Evolutionary conservation across 179 eudicot species (phyloP).

Genomic region (Corrigiola litoralis): DNA sequence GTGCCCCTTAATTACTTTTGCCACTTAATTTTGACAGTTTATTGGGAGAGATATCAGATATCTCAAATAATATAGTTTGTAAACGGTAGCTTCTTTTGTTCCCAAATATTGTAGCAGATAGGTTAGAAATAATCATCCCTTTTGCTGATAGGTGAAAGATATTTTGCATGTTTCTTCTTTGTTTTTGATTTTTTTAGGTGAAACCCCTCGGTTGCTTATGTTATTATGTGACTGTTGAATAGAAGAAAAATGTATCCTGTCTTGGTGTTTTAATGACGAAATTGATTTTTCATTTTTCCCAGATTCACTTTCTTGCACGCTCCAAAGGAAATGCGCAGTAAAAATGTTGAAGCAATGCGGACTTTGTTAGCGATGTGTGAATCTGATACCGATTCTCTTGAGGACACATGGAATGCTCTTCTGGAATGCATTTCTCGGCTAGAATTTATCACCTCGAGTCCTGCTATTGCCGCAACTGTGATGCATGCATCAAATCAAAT

Average conservation of each 20-base stretch:
- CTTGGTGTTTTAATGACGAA: background rate
- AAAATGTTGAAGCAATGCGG: constrained; percentile 94
- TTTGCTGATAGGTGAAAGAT: background rate
- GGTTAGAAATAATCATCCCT: background rate
- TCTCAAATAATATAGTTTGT: no score
- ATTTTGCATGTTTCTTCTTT: no score
- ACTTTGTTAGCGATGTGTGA: constrained; percentile 70
- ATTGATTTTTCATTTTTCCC: constrained; percentile 17
- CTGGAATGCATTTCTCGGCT: constrained; percentile 94
- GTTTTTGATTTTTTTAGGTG: background rate
- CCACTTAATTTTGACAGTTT: no score
- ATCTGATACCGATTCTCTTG: constrained; percentile 74
- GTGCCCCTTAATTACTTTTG: no score
- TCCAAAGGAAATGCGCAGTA: constrained; percentile 93
- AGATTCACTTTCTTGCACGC: constrained; percentile 96
- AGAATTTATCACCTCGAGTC: constrained; percentile 74
- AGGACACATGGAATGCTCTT: constrained; percentile 94
- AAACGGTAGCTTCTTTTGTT: no score
- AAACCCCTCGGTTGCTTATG: background rate
- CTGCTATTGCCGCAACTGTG: constrained; percentile 73
- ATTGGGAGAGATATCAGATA: no score
- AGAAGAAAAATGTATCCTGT: no score
- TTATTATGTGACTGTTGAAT: no score
- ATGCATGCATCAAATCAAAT: constrained; percentile 94
- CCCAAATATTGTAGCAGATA: background rate